Evolutionary conservation across 345 rosid genomes (phyloP).

Genomic region (Garcia nutans): DNA sequence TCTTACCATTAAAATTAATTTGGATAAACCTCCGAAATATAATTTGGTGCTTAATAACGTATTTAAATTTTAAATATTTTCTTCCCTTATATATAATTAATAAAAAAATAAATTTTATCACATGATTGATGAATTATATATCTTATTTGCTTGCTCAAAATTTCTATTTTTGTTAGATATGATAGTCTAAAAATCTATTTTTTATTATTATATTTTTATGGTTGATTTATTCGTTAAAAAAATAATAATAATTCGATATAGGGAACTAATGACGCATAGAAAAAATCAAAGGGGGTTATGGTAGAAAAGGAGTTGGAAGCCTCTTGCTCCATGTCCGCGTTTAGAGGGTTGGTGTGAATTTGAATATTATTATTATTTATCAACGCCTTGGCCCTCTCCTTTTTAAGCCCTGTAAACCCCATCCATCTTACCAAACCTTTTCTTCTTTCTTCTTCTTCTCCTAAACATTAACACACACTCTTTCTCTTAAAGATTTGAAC

Average conservation of each 20-base stretch:
- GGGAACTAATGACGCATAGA: not conserved
- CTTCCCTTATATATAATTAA: too few species aligned
- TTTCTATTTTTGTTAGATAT: too few species aligned
- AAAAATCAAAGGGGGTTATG: constrained; percentile 16
- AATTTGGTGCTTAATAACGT: too few species aligned
- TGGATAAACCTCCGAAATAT: too few species aligned
- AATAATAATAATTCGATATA: not conserved
- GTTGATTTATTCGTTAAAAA: too few species aligned
- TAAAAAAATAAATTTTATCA: too few species aligned
- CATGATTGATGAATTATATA: too few species aligned
- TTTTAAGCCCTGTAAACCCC: not conserved
- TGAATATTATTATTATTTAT: constrained; percentile 20
- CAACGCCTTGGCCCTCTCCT: not conserved
- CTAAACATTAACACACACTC: not conserved
- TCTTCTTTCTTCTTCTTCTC: not conserved
- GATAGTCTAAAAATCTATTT: too few species aligned
- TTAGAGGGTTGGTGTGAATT: constrained; percentile 19
- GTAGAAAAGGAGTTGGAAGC: constrained; percentile 21
- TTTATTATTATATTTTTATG: too few species aligned
- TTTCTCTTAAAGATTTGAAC: not conserved
- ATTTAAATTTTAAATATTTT: too few species aligned
- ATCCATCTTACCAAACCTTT: constrained; percentile 1
- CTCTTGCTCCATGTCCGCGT: constrained; percentile 25
- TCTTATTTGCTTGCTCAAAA: too few species aligned
- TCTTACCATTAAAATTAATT: too few species aligned